Percentiles rank a stretch among this genome's conserved stretches.
Conservation (phyloP, 441 rosid species). For the Adansonia rubrostipa region DNA sequence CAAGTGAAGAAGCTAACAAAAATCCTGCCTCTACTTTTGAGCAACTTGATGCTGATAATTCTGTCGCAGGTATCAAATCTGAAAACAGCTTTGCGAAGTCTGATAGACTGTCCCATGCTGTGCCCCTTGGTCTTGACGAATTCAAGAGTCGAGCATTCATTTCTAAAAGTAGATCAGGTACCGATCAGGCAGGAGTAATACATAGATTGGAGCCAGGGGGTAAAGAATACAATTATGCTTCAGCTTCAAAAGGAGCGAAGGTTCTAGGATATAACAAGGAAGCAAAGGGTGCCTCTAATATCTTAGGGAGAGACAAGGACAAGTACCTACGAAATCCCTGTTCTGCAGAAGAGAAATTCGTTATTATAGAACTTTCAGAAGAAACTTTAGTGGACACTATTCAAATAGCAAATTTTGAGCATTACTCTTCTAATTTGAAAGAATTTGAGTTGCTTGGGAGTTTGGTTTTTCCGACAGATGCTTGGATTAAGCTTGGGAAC, state of each 20-base stretch:
- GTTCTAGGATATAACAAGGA: slow-evolving; percentile 81
- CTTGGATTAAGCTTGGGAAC: slow-evolving; percentile 78
- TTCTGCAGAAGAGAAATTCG: slow-evolving; percentile 83
- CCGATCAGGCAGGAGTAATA: slow-evolving; percentile 61
- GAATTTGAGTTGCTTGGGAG: slow-evolving; percentile 82
- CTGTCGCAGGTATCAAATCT: slow-evolving; percentile 38
- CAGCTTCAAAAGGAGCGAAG: slow-evolving; percentile 89
- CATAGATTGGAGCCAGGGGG: slow-evolving; percentile 93
- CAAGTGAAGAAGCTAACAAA: slow-evolving; percentile 41
- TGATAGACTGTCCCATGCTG: slow-evolving; percentile 57
- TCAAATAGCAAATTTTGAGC: slow-evolving; percentile 88
- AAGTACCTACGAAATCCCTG: slow-evolving; percentile 96
- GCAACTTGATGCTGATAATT: slow-evolving; percentile 37
- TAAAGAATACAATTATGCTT: slow-evolving; percentile 82
- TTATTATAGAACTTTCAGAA: slow-evolving; percentile 84
- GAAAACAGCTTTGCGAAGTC: slow-evolving; percentile 42
- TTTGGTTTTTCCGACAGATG: slow-evolving; percentile 75
- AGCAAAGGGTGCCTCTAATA: slow-evolving; percentile 86
- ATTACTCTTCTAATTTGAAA: slow-evolving; percentile 84
- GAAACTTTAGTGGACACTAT: slow-evolving; percentile 89
- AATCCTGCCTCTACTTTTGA: slow-evolving; percentile 31
- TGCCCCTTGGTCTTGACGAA: slow-evolving; percentile 80
- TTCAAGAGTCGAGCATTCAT: slow-evolving; percentile 76
- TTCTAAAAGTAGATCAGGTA: slow-evolving; percentile 57
- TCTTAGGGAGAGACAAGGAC: slow-evolving; percentile 79